Conservation (phyloP, 345 rosid genomes). For the Populus davidiana region DNA sequence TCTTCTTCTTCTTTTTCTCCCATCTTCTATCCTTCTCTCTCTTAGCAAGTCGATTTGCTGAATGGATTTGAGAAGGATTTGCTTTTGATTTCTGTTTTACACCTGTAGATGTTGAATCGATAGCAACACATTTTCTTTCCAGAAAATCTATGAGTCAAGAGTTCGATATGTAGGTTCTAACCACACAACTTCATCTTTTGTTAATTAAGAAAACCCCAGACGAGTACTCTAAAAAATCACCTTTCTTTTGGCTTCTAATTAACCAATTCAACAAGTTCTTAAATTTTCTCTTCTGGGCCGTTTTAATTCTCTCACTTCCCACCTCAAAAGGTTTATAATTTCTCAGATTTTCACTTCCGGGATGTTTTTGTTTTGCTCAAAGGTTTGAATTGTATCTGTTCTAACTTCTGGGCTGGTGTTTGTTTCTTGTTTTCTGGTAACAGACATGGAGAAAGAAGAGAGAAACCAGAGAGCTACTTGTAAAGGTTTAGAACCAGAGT, state of each 20-base stretch:
- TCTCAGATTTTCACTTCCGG: not conserved
- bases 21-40: not conserved
- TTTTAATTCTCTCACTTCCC: not conserved
- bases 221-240: not conserved
- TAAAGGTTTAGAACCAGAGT: conserved; percentile 47
- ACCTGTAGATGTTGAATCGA: conserved; percentile 11
- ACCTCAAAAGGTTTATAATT: not conserved
- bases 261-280: not conserved
- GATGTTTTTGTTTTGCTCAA: not conserved
- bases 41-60: not conserved
- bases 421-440: not conserved
- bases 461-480: conserved; percentile 33
- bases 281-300: not conserved
- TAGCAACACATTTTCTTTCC: too few species aligned
- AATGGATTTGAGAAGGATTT: not conserved
- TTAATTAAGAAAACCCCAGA: not conserved
- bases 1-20: not conserved
- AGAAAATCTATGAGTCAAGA: too few species aligned
- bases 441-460: conserved; percentile 51
- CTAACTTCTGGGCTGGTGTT: conserved; percentile 7
- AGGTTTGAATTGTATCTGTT: conserved; percentile 2
- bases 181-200: not conserved
- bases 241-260: not conserved
- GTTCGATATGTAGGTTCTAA: too few species aligned
- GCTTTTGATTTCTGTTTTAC: not conserved